phyloP scores from a whole-genome alignment of 805 yeast genomes.

The Debaryomyces hansenii region DNA sequence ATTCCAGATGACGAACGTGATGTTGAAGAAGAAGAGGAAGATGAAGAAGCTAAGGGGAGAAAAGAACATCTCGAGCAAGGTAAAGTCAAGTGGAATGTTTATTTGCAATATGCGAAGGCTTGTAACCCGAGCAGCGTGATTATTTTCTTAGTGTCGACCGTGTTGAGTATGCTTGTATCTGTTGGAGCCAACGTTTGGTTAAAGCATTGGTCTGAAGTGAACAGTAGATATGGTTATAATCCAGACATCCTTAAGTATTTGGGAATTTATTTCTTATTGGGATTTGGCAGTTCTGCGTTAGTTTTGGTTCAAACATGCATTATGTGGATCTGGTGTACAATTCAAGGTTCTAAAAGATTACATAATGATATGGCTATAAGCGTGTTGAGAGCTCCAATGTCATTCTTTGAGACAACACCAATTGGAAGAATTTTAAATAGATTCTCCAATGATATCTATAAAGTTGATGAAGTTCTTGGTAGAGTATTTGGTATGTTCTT shows the following conservation, averaged over 20 bases:
- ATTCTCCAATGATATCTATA: constrained; percentile 87
- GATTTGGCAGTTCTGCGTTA: constrained; percentile 57
- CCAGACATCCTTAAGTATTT: constrained; percentile 73
- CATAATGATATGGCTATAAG: constrained; percentile 71
- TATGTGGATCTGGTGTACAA: constrained; percentile 79
- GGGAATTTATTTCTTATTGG: constrained; percentile 72
- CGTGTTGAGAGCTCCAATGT: constrained; percentile 90
- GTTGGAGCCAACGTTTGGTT: constrained; percentile 87
- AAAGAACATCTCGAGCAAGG: constrained; percentile 91
- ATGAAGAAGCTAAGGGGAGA: constrained; percentile 41
- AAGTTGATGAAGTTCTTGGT: constrained; percentile 77
- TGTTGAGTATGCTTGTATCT: constrained; percentile 58
- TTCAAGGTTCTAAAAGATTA: constrained; percentile 73
- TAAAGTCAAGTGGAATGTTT: constrained; percentile 85
- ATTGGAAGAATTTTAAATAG: constrained; percentile 89
- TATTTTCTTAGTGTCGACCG: constrained; percentile 53
- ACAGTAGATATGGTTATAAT: constrained; percentile 65
- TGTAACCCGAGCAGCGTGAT: constrained; percentile 71
- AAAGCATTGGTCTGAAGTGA: constrained; percentile 95
- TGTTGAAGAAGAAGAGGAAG: constrained; percentile 26
- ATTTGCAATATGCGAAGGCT: constrained; percentile 80
- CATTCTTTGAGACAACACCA: constrained; percentile 94
- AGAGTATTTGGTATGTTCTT: constrained; percentile 72
- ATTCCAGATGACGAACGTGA: constrained; percentile 34
- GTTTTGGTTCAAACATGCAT: constrained; percentile 57